Evolutionary conservation across 345 rosid species (phyloP), one percentile per base, ranked within the genome.

Genomic region (Citrus medica): DNA sequence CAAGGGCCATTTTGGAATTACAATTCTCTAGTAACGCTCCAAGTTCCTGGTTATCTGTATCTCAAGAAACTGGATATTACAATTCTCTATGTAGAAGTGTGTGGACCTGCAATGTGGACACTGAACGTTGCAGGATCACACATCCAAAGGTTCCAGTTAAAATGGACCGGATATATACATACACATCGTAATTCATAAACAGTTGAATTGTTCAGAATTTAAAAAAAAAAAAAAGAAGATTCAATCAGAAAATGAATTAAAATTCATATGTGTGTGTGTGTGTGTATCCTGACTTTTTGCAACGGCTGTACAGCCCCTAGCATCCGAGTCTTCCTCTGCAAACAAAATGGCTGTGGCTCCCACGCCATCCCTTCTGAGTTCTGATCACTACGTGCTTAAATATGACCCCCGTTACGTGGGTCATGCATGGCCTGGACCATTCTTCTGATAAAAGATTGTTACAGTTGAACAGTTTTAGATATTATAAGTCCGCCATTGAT

Each of bases 331-430:
- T 53, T 64, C 46, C 40, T 35, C 65, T 25, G 64, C 76, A 70
- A 61, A 78, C 81, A 65, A 72, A 76, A 35, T 35, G 56, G 24
- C 25, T 24, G 63, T 59, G 70, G 70, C 10, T 70, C 60, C 76
- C 76, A 58, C 13, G 27, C 61, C 17, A 21, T 38, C 14, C 74
- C 73, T 2, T 16, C 33, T 27, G 14, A 56, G 69, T 4, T 16
- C 33, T 9, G 32, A 56, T 38, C 22, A 6, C 33, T 21, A 19
- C 14, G 42, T 2, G 56, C 60, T 5, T 65, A 65, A 73, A 25
- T 32, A 62, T 62, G 84, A 62, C 77, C 77, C 63, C 61, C 13
- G 33, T 17, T 3, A 6, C 14, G 69, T 46, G 61, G 46, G 58
- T n/a, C 27, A 3, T 7, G 12, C 7, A 40, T 51, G 78, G 78